A percentile compares a stretch with the other conserved stretches of the same genome.
phyloP scores from a whole-genome alignment of 345 rosid species.

The Eucalyptus fibrosa region DNA sequence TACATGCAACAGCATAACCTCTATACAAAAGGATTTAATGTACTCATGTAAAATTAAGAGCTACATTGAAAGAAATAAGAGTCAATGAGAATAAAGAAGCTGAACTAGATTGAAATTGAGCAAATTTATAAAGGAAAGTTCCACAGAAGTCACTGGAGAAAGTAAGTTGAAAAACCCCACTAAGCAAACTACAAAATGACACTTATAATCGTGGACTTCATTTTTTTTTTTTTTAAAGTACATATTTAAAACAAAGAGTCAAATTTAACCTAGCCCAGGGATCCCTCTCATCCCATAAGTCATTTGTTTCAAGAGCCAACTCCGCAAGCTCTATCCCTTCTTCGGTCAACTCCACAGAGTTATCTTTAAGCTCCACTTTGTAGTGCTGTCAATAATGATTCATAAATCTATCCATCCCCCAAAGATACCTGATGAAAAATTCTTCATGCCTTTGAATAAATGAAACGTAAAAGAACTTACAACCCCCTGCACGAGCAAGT shows the following conservation, averaged over 20 bases:
- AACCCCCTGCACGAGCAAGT: conserved; percentile 54
- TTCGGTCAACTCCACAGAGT: conserved; percentile 94
- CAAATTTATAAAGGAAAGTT: not conserved
- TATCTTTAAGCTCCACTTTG: conserved; percentile 77
- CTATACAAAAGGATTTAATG: not conserved
- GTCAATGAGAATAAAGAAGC: not conserved
- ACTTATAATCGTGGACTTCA: not conserved
- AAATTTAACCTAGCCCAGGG: conserved; percentile 88
- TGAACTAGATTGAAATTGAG: not conserved
- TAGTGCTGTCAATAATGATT: conserved; percentile 51
- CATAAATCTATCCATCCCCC: not conserved
- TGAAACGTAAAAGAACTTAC: conserved; percentile 22
- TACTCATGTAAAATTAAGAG: not conserved
- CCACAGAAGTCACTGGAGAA: not conserved
- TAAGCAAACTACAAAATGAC: not conserved
- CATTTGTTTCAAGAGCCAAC: conserved; percentile 91
- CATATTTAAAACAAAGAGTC: not conserved
- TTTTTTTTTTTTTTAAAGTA: not conserved
- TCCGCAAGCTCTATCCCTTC: conserved; percentile 90
- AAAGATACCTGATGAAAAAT: not conserved
- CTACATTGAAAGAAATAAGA: not conserved
- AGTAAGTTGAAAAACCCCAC: not conserved
- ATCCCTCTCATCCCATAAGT: conserved; percentile 95
- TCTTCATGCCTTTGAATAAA: not conserved
- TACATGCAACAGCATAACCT: not conserved